phyloP scores from a whole-genome alignment of 208 protist species.

The Trypanosoma theileri region DNA sequence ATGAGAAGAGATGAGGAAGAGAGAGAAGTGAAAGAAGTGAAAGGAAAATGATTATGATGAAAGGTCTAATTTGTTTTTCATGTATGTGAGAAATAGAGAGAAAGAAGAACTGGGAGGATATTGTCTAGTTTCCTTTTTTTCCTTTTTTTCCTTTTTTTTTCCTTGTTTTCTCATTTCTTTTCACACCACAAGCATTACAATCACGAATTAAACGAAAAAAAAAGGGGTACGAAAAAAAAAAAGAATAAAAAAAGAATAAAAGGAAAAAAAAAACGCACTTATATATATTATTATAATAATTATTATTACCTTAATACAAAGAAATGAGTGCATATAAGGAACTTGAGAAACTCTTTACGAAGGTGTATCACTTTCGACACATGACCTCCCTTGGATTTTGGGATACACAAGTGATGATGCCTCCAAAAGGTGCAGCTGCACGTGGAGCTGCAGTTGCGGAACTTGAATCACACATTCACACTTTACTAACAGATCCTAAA shows the following conservation, averaged over 20 bases:
- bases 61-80: neutral
- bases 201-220: slow-evolving; percentile 9
- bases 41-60: no score
- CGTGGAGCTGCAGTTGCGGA: slow-evolving; percentile 57
- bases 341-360: slow-evolving; percentile 37
- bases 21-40: neutral
- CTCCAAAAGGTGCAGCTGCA: slow-evolving; percentile 49
- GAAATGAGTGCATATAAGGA: slow-evolving; percentile 17
- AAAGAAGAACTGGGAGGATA: neutral
- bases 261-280: neutral
- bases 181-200: neutral
- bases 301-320: neutral
- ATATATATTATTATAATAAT: neutral
- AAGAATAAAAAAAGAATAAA: slow-evolving; percentile 22
- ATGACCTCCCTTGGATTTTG: slow-evolving; percentile 48
- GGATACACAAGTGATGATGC: slow-evolving; percentile 82
- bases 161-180: neutral
- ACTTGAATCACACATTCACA: slow-evolving; percentile 39
- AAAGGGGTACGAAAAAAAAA: slow-evolving; percentile 16
- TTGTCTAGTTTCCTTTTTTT: slow-evolving; percentile 4
- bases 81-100: neutral
- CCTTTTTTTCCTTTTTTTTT: slow-evolving; percentile 1
- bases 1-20: neutral
- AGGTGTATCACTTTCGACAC: slow-evolving; percentile 61
- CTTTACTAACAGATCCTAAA: slow-evolving; percentile 48